Evolutionary conservation across 2,329 filamentous ascomycete genomes (phyloP).

Genomic region (Xylaria digitata): DNA sequence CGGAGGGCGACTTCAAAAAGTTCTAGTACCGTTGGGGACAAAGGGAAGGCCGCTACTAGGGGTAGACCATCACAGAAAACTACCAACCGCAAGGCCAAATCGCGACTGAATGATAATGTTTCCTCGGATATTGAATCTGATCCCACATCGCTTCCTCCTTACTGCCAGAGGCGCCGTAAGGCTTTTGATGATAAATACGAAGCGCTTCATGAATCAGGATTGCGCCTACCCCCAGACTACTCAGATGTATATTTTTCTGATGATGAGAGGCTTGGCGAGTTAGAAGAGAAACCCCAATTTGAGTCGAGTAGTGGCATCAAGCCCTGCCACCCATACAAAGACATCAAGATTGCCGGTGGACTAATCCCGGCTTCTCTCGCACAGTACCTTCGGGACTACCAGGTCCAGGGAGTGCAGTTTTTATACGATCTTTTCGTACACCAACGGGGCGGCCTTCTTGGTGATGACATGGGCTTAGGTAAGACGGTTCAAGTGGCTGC

Average conservation of each 20-base stretch:
- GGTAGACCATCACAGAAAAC: constrained; percentile 33
- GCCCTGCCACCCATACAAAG: constrained; percentile 76
- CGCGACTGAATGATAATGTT: constrained; percentile 48
- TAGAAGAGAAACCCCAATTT: constrained; percentile 78
- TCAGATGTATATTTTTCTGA: constrained; percentile 81
- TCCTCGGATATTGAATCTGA: constrained; percentile 54
- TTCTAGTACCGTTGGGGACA: constrained; percentile 35
- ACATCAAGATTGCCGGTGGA: constrained; percentile 81
- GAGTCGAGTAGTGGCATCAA: constrained; percentile 64
- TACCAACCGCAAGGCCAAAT: constrained; percentile 29
- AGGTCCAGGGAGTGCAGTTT: constrained; percentile 85
- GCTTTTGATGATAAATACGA: constrained; percentile 73
- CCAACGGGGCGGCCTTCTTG: constrained; percentile 89
- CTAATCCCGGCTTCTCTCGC: constrained; percentile 89
- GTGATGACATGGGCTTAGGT: constrained; percentile 97
- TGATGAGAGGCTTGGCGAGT: constrained; percentile 68
- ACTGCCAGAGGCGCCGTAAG: constrained; percentile 75
- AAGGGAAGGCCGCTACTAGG: constrained; percentile 37
- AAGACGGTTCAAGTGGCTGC: constrained; percentile 97
- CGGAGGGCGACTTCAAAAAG: constrained; percentile 39
- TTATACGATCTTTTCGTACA: constrained; percentile 90
- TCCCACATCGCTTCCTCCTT: constrained; percentile 74
- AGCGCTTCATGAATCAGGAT: constrained; percentile 71
- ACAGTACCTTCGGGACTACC: constrained; percentile 92
- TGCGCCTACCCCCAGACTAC: constrained; percentile 82